A percentile compares a stretch with the other conserved stretches of the same genome.
phyloP scores from a whole-genome alignment of 1,284 basidiomycete genomes.

The Retiboletus fuscus region DNA sequence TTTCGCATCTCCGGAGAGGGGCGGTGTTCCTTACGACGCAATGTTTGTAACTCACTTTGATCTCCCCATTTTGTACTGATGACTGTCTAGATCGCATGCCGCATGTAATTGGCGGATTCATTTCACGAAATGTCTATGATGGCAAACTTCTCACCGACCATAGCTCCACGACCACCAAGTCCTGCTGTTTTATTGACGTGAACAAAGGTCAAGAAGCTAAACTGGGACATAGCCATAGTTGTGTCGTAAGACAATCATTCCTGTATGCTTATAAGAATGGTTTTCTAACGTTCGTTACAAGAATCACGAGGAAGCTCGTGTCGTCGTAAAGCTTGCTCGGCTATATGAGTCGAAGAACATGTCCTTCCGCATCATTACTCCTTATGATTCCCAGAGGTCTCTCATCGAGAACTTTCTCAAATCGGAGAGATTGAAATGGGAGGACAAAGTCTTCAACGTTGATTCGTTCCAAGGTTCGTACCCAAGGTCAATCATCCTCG shows the following conservation, averaged over 20 bases:
- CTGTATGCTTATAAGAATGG: too few species aligned
- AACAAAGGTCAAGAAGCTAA: slow-evolving; percentile 41
- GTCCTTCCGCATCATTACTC: too few species aligned
- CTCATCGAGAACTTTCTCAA: slow-evolving; percentile 63
- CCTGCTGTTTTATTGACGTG: slow-evolving; percentile 49
- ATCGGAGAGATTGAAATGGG: slow-evolving; percentile 56
- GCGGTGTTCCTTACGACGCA: slow-evolving; percentile 56
- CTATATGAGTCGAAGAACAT: slow-evolving; percentile 17
- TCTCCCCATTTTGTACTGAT: slow-evolving; percentile 3
- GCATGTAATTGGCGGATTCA: slow-evolving; percentile 57
- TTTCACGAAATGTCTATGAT: slow-evolving; percentile 60
- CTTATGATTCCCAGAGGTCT: too few species aligned
- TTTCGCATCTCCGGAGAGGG: slow-evolving; percentile 51
- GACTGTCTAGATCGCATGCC: slow-evolving; percentile 62
- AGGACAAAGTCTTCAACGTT: slow-evolving; percentile 71
- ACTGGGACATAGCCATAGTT: slow-evolving; percentile 42
- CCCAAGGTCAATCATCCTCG: slow-evolving; percentile 33
- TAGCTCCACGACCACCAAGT: background rate
- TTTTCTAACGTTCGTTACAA: slow-evolving; percentile 21
- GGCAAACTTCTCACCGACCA: slow-evolving; percentile 42
- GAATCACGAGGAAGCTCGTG: slow-evolving; percentile 43
- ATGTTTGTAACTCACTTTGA: slow-evolving; percentile 50
- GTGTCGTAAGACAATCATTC: slow-evolving; percentile 38
- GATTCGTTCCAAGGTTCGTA: slow-evolving; percentile 72
- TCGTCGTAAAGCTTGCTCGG: slow-evolving; percentile 41